Base-by-base conservation (phyloP, 805 yeast species). In the Teunomyces tritomae region DNA sequence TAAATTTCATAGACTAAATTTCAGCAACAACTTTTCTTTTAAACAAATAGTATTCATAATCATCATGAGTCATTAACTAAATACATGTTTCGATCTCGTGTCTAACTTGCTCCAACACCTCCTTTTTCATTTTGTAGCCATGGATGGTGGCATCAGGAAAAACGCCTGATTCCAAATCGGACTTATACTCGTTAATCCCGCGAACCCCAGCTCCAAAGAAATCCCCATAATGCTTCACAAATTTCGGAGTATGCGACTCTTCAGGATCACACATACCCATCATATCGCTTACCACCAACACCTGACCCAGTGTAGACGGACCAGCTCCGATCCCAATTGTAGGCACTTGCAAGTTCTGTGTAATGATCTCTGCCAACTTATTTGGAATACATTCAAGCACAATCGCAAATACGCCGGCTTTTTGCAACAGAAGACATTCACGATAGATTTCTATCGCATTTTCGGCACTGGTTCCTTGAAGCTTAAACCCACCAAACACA, bases 261-360 rank as follows among this genome's bases (percentile, higher is more conserved):
- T 68, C 72, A 0, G 77, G 76, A 39, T 82, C 81, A 43, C 73
- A 71, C 87, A 85, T 80, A 0, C 97, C 97, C 28, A 92, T 69
- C 67, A 88, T 59, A 62, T 92, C 99, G 3, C 88, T 80, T 64
- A 87, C 83, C 0, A 92, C 99, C 33, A 92, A 74, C 1, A 92
- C 96, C 64, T 94, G 98, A 0, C 96, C 98, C 30, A 87, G 80
- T 7, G 92, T 85, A 7, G 70, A 69, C 17, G 82, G 79, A 0
- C 99, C 98, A 0, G 98, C 97, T 4, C 99, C 99, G 43, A 92
- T 92, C 3, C 99, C 99, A 54, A 92, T 90, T 0, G 95, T 87
- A 0, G 98, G 97, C 1, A 92, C 73, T 1, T 62, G 44, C 28
- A 90, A 62, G 10, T 71, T 68, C 2, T 73, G 62, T 0, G 97